phyloP scores from a whole-genome alignment of 805 yeast genomes.

The Wickerhamomyces pijperi region DNA sequence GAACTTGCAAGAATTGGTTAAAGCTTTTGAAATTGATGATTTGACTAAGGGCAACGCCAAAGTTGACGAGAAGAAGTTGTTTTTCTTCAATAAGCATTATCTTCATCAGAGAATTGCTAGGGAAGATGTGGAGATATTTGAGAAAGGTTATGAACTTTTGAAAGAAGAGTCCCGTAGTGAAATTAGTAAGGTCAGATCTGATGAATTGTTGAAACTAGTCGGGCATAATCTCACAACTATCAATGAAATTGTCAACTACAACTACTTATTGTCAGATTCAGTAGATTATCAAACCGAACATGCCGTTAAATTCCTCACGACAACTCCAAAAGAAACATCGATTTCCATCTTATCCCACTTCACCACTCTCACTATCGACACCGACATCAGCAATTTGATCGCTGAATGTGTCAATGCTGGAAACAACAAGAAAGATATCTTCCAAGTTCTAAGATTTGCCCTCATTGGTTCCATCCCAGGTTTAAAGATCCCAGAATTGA shows the following conservation, averaged over 20 bases:
- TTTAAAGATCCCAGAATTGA: constrained; percentile 45
- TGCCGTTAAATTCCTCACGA: constrained; percentile 22
- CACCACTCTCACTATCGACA: constrained; percentile 1
- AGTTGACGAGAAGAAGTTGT: constrained; percentile 68
- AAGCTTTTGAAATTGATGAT: constrained; percentile 51
- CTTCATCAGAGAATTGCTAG: constrained; percentile 33
- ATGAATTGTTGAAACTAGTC: constrained; percentile 28
- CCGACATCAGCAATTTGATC: constrained; percentile 3
- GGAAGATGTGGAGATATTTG: constrained; percentile 25
- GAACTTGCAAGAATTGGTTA: constrained; percentile 37
- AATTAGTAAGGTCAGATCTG: constrained; percentile 23
- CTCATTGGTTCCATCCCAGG: constrained; percentile 66
- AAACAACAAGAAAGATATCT: constrained; percentile 28
- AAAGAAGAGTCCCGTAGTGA: constrained; percentile 6
- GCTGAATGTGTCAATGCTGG: constrained; percentile 12
- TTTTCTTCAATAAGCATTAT: constrained; percentile 68
- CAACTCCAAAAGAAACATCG: constrained; percentile 8
- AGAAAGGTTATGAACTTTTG: constrained; percentile 18
- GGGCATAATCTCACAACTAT: constrained; percentile 41
- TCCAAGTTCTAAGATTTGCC: constrained; percentile 53
- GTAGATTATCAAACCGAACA: constrained; percentile 13
- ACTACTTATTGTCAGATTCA: constrained; percentile 32
- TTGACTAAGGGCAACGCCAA: constrained; percentile 91
- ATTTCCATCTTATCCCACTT: constrained; percentile 11
- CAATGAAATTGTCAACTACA: constrained; percentile 39